Base-by-base conservation (phyloP, 345 rosid species). In the Moricandia moricandioides region DNA sequence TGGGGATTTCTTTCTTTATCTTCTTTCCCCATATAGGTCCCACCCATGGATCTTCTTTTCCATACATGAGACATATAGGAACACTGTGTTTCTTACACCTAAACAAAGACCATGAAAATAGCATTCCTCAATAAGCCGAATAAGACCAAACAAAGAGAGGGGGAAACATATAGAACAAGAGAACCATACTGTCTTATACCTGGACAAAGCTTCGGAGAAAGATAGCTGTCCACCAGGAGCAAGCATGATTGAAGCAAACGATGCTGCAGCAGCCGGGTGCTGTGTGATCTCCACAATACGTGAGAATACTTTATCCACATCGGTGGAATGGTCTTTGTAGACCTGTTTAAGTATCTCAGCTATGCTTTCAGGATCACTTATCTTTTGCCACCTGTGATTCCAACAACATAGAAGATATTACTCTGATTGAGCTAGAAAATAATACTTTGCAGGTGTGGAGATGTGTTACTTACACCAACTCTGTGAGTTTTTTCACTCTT, bases 21-120 rank as follows among this genome's bases (percentile, higher is more conserved):
- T 78, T 82, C 75, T 76, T 87, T 34, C 92, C 97, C 97, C 96
- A 91, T 6, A 91, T n/a, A 8, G 99, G 99, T 82, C 73, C 87
- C 80, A 91, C 97, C 97, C 97, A 95, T 16, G 98, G 98, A 67
- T 94, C 97, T 79, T 94, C 97, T 83, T 82, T 94, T 74, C 98
- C 98, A 34, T 94, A 91, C 86, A 90, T 43, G 49, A 94, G 96
- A 80, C 96, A 91, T 80, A 91, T 72, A 0, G 92, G 89, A 65
- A 90, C 83, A 58, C 74, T 58, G 68, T 79, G 86, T 77, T 62
- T 62, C 67, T 78, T 86, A 74, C 96, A 88, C 85, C 97, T 94
- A 68, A 21, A 21, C 24, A 79, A 57, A 31, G 4, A 79, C 51
- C 69, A 74, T 49, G 49, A 52, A 52, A 11, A 45, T 9, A 45